Conservation (phyloP, 1,139 yeast species). For the Kluyveromyces sp. region DNA sequence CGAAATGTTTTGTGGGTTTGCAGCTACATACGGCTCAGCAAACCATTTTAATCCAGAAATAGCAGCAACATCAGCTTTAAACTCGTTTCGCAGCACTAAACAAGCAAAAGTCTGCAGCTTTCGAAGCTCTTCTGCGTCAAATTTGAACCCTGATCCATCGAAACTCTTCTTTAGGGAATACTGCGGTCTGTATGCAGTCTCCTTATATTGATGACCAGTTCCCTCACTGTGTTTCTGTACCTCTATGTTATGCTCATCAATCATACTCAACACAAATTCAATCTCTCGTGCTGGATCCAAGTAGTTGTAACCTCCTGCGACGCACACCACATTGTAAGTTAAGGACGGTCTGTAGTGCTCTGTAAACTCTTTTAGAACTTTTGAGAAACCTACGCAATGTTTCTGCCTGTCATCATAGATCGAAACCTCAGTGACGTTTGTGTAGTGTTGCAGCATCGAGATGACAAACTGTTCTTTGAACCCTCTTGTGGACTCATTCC, state of each 20-base stretch:
- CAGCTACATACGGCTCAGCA: neutral
- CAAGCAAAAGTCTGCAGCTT: neutral
- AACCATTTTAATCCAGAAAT: neutral
- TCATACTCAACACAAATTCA: constrained; percentile 25
- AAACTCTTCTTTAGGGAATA: constrained; percentile 1
- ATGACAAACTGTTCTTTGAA: constrained; percentile 35
- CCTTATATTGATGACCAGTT: too few relatives aligned
- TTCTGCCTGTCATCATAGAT: constrained; percentile 39
- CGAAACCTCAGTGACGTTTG: constrained; percentile 28
- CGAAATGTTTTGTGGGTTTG: neutral
- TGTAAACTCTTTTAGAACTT: constrained; percentile 28
- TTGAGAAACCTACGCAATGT: constrained; percentile 34
- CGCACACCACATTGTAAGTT: constrained; percentile 28
- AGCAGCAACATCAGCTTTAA: neutral
- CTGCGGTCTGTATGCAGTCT: neutral
- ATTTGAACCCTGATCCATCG: neutral
- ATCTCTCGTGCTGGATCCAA: constrained; percentile 32
- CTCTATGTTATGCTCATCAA: constrained; percentile 24
- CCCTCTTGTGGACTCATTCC: constrained; percentile 28
- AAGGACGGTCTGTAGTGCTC: constrained; percentile 24
- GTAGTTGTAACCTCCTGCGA: constrained; percentile 22
- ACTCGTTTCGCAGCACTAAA: neutral
- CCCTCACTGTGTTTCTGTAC: neutral
- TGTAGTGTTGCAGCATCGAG: constrained; percentile 33
- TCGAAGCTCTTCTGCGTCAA: neutral